phyloP scores from a whole-genome alignment of 2,329 filamentous ascomycete species.

The Lasiodiplodia theobromae region DNA sequence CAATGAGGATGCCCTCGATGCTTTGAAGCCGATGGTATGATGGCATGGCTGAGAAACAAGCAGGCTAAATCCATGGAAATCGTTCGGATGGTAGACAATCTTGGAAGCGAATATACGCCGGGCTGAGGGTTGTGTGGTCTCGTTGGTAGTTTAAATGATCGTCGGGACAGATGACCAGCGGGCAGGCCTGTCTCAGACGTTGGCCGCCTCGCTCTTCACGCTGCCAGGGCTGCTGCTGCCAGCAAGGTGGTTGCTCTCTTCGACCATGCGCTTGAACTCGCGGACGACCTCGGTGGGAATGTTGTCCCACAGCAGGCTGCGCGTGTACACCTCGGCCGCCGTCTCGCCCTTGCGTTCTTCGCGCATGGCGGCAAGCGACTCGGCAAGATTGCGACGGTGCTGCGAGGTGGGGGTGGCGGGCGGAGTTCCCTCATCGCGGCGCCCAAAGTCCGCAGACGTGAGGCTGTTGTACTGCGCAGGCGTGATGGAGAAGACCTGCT shows the following conservation, averaged over 20 bases:
- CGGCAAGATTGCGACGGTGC: conserved; percentile 76
- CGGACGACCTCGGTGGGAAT: conserved; percentile 90
- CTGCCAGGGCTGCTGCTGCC: conserved; percentile 41
- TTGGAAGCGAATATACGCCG: conserved; percentile 27
- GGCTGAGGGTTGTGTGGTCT: conserved; percentile 26
- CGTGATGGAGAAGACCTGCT: conserved; percentile 86
- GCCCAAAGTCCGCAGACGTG: conserved; percentile 75
- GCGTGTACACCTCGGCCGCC: conserved; percentile 88
- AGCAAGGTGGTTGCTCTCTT: conserved; percentile 65
- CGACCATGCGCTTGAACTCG: conserved; percentile 91
- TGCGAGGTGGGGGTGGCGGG: conserved; percentile 47
- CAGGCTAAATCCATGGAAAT: conserved; percentile 21
- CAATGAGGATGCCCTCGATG: conserved; percentile 21
- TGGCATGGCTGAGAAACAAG: conserved; percentile 23
- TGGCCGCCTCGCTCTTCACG: conserved; percentile 39
- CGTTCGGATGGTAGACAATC: conserved; percentile 23
- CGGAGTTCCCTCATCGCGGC: conserved; percentile 47
- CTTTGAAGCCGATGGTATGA: conserved; percentile 17
- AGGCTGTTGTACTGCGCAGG: conserved; percentile 88
- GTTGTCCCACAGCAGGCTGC: conserved; percentile 92
- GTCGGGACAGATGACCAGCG: conserved; percentile 25
- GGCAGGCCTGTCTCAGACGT: conserved; percentile 35
- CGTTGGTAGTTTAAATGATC: conserved; percentile 26
- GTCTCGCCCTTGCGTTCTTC: conserved; percentile 70
- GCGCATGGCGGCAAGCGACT: conserved; percentile 82